A percentile compares a stretch with the other conserved stretches of the same genome.
Evolutionary conservation across 805 yeast genomes (phyloP).

Genomic region (Saturnispora mendoncae): DNA sequence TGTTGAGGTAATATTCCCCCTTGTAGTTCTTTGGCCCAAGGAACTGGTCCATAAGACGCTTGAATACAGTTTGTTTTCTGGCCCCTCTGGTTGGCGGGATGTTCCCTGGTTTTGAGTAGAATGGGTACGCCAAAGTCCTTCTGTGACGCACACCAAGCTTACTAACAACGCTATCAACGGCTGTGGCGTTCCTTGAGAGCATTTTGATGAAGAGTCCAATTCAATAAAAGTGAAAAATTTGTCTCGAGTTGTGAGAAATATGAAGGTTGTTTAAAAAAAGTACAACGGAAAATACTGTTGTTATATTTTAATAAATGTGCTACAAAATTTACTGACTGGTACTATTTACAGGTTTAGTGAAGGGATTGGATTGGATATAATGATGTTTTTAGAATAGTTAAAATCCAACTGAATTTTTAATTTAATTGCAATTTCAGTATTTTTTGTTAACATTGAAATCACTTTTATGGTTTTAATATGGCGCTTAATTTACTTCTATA

Average conservation of each 20-base stretch:
- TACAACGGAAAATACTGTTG: background rate
- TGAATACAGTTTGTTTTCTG: conserved; percentile 43
- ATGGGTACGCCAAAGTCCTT: conserved; percentile 47
- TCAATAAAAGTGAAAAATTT: background rate
- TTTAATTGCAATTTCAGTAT: no score
- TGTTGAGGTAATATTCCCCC: conserved; percentile 74
- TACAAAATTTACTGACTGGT: no score
- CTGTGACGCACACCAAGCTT: conserved; percentile 33
- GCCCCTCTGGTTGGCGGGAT: conserved; percentile 29
- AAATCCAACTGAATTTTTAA: no score
- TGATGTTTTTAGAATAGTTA: no score
- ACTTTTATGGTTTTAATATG: no score
- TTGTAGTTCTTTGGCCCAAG: conserved; percentile 77
- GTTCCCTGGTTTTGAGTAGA: conserved; percentile 37
- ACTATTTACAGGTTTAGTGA: no score
- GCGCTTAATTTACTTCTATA: no score
- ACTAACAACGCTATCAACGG: background rate
- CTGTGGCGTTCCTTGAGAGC: background rate
- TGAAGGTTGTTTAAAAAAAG: background rate
- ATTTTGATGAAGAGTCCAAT: background rate
- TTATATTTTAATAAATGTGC: background rate
- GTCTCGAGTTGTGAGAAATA: no score
- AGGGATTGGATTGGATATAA: no score
- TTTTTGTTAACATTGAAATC: no score
- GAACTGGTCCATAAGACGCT: conserved; percentile 59